Evolutionary conservation across 2,329 filamentous ascomycete species (phyloP), one percentile per base, ranked within the genome.

Genomic region (Monilinia aucupariae): DNA sequence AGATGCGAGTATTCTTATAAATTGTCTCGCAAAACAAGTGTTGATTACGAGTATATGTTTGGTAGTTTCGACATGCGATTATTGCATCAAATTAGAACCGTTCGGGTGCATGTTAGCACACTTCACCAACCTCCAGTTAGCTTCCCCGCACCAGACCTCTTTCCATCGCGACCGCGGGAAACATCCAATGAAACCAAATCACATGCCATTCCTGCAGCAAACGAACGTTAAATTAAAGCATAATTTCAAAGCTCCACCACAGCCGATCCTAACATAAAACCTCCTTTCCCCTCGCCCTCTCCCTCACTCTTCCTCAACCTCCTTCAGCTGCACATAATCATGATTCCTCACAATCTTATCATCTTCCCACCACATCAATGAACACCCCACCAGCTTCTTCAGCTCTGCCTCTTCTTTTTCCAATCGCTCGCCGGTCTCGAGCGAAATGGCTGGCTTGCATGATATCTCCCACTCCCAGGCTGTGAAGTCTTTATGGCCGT

Each of bases 321-420:
- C 32, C 17, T 52, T 60, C 4, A 52, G 1, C 34, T 60, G 58
- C 45, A 60, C 47, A 52, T 60, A 60, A 51, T 60, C 58, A 60
- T 60, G 58, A 43, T 60, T 52, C 13, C 47, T 43, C 7, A 52
- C 0, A 22, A 52, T 60, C 20, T 43, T 45, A 32, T 60, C 47
- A 32, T 43, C 34, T 20, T 52, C 58, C 58, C 58, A 60, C 48
- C 58, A 60, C 58, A 60, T 60, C 45, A 60, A 52, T 4, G 48
- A 52, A 32, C 34, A 52, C 0, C 47, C 58, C 13, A 52, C 37
- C 25, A 60, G 13, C 25, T 43, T 43, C 37, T 30, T 32, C 20
- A 30, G 0, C 25, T 50, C 27, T 13, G 58, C 32, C 1, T 60
- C 25, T 17, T 60, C 47, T 25, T 52, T 39, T 25, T 17, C 9